Base-by-base conservation (phyloP, 305 asterid species). In the Vinca major region DNA sequence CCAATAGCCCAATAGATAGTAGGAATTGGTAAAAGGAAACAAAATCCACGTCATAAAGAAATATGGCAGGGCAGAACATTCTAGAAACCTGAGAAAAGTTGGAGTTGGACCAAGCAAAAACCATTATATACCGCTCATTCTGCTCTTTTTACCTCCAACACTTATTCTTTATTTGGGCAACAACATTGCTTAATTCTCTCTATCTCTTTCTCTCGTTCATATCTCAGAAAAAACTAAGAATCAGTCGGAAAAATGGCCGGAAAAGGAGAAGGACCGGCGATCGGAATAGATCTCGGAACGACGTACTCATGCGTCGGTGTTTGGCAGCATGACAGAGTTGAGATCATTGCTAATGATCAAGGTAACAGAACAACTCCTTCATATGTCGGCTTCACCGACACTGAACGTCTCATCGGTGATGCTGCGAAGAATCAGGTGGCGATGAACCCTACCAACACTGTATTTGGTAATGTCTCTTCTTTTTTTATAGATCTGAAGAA, bases 391-490 rank as follows among this genome's bases (percentile, higher is more conserved):
- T 65, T 65, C 56, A 65, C 69, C 17, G 69, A 65, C 8, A 48
- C 58, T n/a, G 69, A 65, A 33, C 56, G 69, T 13, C 69, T 65
- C 44, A 65, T 69, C 65, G 73, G 73, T 13, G 73, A 69, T 60
- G 66, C 73, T 10, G 73, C 73, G 2, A 69, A 69, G 66, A 69
- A 69, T 26, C 73, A 69, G 73, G 73, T 69, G 36, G 73, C 73
- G 19, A 69, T 69, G 73, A 69, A 69, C 66, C 73, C 73, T 0
- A 69, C 21, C 37, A 69, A 69, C 58, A 69, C 73, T 7, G 73
- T 69, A 9, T 69, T 69, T 11, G 73, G 73, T 69, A 69, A 56
- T 16, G 41, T 45, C 39, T 69, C 62, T 48, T 51, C 56, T 50
- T 47, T 33, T 26, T 26, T 26, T 26, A 26, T 26, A 26, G 33